phyloP scores from a whole-genome alignment of 805 yeast genomes.

The Candida rishiriensis region DNA sequence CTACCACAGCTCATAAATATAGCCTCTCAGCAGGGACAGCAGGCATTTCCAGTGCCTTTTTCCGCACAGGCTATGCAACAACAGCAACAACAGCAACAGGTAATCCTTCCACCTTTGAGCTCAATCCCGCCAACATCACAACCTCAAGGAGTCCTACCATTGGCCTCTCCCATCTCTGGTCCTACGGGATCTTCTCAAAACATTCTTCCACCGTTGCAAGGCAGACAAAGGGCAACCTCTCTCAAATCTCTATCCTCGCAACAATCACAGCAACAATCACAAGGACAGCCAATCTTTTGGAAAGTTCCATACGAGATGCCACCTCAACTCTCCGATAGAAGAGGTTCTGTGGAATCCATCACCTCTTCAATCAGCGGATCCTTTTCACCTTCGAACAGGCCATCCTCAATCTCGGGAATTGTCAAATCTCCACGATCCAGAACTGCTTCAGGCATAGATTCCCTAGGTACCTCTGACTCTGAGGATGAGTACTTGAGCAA shows the following conservation, averaged over 20 bases:
- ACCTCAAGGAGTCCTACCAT: not conserved
- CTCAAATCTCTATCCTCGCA: slow-evolving; percentile 11
- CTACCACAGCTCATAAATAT: not conserved
- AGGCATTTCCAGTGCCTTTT: not conserved
- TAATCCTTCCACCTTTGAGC: not conserved
- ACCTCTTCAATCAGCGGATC: slow-evolving; percentile 41
- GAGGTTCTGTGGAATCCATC: slow-evolving; percentile 47
- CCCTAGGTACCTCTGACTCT: slow-evolving; percentile 29
- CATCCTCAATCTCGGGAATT: slow-evolving; percentile 18
- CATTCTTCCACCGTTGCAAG: slow-evolving; percentile 19
- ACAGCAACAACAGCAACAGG: not conserved
- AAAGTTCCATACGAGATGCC: slow-evolving; percentile 58
- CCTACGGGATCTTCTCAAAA: not conserved
- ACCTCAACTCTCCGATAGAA: slow-evolving; percentile 23
- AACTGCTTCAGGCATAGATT: slow-evolving; percentile 18
- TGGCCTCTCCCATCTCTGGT: slow-evolving; percentile 1
- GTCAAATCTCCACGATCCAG: slow-evolving; percentile 14
- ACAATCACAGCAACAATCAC: slow-evolving; percentile 1
- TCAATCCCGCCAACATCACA: not conserved
- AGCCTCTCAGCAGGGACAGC: not conserved
- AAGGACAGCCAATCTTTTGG: slow-evolving; percentile 40
- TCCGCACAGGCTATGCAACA: not conserved
- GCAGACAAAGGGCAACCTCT: slow-evolving; percentile 20
- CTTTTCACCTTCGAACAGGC: slow-evolving; percentile 21
- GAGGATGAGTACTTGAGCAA: slow-evolving; percentile 29